Evolutionary conservation across 2,329 filamentous ascomycete genomes (phyloP).

Genomic region (Colletotrichum orchidophilum): DNA sequence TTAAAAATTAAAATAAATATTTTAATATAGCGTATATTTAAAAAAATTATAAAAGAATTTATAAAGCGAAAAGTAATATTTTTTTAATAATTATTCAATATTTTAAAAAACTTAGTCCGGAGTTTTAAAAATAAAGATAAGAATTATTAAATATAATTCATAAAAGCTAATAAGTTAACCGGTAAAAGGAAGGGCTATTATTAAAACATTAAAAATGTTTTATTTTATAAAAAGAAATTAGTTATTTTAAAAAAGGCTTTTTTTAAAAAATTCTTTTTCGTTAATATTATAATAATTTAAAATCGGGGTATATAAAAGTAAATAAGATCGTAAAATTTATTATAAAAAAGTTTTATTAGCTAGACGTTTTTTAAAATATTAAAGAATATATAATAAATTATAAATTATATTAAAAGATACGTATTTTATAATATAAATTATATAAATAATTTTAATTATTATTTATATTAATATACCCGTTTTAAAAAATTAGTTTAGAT

Average conservation of each 20-base stretch:
- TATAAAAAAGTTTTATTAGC: background rate
- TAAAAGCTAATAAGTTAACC: background rate
- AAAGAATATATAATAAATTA: background rate
- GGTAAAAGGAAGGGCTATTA: background rate
- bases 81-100: background rate
- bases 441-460: background rate
- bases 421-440: background rate
- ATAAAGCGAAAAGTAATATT: background rate
- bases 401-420: background rate
- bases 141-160: background rate
- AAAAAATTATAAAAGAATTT: background rate
- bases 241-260: background rate
- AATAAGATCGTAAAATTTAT: background rate
- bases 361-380: background rate
- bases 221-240: background rate
- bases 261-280: background rate
- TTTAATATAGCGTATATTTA: background rate
- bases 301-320: background rate
- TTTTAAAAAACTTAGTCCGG: background rate
- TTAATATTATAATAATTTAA: constrained; percentile 5
- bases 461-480: background rate
- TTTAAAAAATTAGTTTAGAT: background rate
- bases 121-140: background rate
- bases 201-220: too few relatives aligned
- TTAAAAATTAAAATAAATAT: background rate